A percentile compares a stretch with the other conserved stretches of the same genome.
Evolutionary conservation across 2,329 filamentous ascomycete genomes (phyloP).

Genomic region (Gaeumannomyces tritici): DNA sequence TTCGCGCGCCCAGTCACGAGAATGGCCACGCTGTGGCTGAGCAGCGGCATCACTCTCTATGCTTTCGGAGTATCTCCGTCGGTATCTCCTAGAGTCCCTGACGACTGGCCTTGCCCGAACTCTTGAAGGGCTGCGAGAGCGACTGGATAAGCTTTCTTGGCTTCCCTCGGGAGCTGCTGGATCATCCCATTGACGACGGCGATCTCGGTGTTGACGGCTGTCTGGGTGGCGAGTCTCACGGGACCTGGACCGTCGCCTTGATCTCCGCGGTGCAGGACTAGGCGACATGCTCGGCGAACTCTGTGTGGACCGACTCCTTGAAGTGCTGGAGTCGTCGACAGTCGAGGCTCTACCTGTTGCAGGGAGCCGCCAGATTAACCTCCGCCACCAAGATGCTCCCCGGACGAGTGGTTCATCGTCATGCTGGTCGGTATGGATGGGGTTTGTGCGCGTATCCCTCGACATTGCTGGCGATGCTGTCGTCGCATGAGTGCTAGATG

Average conservation of each 20-base stretch:
- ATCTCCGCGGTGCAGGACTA: not conserved
- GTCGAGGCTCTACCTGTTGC: not conserved
- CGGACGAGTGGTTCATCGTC: not conserved
- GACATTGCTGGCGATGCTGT: not conserved
- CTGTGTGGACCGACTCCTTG: not conserved
- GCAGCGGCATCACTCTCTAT: not conserved
- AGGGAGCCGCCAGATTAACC: not conserved
- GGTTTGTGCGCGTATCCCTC: not conserved
- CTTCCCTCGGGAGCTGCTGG: not conserved
- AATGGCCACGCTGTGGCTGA: not conserved
- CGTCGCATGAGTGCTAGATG: not conserved
- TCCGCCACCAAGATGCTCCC: not conserved
- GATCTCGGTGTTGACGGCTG: not conserved
- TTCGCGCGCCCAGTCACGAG: not conserved
- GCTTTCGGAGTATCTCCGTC: not conserved
- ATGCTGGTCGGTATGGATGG: not conserved
- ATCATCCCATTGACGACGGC: not conserved
- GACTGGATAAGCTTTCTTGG: not conserved
- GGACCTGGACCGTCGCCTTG: not conserved
- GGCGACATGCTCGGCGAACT: not conserved
- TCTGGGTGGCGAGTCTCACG: not conserved
- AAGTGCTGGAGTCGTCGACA: not conserved
- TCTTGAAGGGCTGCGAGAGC: not conserved
- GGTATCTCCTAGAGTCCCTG: not conserved
- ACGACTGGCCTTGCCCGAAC: not conserved